Percentiles rank a stretch among this genome's conserved stretches.
phyloP scores from a whole-genome alignment of 192 early-diverging fungal species.

The Coemansia sp. region DNA sequence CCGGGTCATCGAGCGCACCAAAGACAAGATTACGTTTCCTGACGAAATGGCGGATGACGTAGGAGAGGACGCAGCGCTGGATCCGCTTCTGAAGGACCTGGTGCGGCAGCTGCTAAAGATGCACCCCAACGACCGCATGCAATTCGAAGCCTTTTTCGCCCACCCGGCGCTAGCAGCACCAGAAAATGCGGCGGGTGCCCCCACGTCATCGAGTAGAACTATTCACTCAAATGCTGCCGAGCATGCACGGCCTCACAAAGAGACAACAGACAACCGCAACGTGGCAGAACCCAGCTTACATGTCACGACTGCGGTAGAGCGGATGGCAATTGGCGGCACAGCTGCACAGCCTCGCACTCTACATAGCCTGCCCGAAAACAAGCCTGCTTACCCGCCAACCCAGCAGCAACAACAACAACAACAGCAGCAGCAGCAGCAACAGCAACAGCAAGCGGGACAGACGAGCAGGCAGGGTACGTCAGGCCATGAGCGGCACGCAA shows the following conservation, averaged over 20 bases:
- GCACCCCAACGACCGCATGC: conserved; percentile 84
- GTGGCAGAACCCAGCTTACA: not conserved
- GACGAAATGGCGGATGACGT: conserved; percentile 50
- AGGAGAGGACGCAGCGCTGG: conserved; percentile 5
- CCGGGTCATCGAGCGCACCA: conserved; percentile 81
- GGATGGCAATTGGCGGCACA: not conserved
- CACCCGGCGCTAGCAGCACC: conserved; percentile 62
- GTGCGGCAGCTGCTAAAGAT: conserved; percentile 80
- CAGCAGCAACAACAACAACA: conserved; percentile 8
- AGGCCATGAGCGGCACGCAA: conserved; percentile 11
- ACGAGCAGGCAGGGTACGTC: not conserved
- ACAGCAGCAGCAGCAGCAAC: conserved; percentile 11
- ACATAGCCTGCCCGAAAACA: conserved; percentile 1
- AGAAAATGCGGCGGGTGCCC: not conserved
- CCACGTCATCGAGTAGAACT: not conserved
- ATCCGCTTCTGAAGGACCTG: conserved; percentile 53
- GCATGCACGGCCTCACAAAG: conserved; percentile 3
- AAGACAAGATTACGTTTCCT: conserved; percentile 86
- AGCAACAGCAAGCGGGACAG: conserved; percentile 6
- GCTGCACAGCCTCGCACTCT: conserved; percentile 16
- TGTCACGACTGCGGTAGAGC: too few species aligned
- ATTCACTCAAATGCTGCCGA: not conserved
- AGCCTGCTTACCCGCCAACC: conserved; percentile 5
- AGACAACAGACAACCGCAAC: not conserved
- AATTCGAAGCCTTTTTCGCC: conserved; percentile 92